A percentile compares a stretch with the other conserved stretches of the same genome.
phyloP scores from a whole-genome alignment of 2,329 filamentous ascomycete genomes.

The Tolypocladium amazonense region DNA sequence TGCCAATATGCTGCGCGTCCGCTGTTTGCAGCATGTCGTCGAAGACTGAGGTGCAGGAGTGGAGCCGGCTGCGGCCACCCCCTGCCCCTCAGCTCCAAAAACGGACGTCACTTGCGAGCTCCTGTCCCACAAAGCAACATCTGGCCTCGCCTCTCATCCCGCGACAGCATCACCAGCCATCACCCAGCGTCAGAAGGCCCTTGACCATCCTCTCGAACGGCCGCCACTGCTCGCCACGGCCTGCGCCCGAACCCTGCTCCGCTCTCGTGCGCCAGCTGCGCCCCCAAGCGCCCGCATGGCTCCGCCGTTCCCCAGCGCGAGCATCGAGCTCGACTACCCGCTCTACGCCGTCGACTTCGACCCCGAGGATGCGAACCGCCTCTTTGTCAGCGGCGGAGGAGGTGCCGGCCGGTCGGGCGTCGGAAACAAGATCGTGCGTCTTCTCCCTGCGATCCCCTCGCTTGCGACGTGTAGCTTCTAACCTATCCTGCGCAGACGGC shows the following conservation, averaged over 20 bases:
- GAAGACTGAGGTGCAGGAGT: neutral
- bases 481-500: conserved; percentile 42
- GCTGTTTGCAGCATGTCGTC: neutral
- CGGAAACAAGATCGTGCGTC: conserved; percentile 71
- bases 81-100: neutral
- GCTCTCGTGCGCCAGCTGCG: neutral
- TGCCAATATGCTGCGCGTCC: neutral
- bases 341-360: conserved; percentile 85
- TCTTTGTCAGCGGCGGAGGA: conserved; percentile 81
- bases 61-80: neutral
- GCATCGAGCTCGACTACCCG: conserved; percentile 66
- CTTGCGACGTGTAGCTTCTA: neutral
- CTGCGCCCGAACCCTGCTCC: neutral
- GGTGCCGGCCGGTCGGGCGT: conserved; percentile 74
- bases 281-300: conserved; percentile 18
- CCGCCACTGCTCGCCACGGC: neutral
- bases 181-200: neutral
- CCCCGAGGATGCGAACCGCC: conserved; percentile 60
- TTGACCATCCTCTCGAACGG: neutral
- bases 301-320: conserved; percentile 38
- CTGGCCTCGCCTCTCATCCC: neutral
- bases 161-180: neutral
- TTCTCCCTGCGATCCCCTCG: neutral
- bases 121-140: neutral
- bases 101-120: neutral